These are phyloP conservation scores for Suillus variegatus DNA, from an alignment of 768 basidiomycete genomes.

Conservation along the genomic window DNA sequence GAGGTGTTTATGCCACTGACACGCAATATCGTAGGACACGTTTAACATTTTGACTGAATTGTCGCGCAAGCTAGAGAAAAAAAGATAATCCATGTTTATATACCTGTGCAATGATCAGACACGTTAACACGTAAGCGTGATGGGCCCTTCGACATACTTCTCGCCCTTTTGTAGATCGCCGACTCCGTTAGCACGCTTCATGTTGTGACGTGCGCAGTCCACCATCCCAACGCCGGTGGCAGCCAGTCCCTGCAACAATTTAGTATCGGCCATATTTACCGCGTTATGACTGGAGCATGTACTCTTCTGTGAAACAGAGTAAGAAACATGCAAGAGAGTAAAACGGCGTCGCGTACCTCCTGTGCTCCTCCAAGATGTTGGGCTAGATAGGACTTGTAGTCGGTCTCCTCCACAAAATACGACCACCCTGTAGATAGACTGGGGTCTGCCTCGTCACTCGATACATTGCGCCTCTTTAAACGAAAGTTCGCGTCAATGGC, in stretches of 20 bases:
- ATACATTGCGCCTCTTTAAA: slow-evolving; percentile 5
- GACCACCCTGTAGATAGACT: slow-evolving; percentile 8
- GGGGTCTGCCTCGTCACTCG: slow-evolving; percentile 10
- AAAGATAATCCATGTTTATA: slow-evolving; percentile 18
- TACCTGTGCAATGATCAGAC: background rate
- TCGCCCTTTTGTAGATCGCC: too few species aligned
- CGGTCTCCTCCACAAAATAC: slow-evolving; percentile 9
- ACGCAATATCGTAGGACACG: slow-evolving; percentile 26
- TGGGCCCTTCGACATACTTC: too few species aligned
- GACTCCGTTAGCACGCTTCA: too few species aligned
- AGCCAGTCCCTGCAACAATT: too few species aligned
- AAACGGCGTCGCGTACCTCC: background rate
- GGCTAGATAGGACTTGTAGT: slow-evolving; percentile 8
- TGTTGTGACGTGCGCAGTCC: too few species aligned
- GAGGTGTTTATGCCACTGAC: slow-evolving; percentile 19
- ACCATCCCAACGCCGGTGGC: too few species aligned
- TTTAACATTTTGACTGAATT: background rate
- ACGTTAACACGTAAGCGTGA: too few species aligned
- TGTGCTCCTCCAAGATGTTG: background rate
- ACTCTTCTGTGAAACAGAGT: background rate
- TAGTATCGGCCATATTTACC: background rate
- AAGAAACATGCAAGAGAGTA: background rate
- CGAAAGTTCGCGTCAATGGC: slow-evolving; percentile 16
- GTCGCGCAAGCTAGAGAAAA: background rate
- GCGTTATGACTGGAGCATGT: background rate